A percentile compares a stretch with the other conserved stretches of the same genome.
Evolutionary conservation across 2,329 filamentous ascomycete genomes (phyloP).

Genomic region (Apiospora saccharicola): DNA sequence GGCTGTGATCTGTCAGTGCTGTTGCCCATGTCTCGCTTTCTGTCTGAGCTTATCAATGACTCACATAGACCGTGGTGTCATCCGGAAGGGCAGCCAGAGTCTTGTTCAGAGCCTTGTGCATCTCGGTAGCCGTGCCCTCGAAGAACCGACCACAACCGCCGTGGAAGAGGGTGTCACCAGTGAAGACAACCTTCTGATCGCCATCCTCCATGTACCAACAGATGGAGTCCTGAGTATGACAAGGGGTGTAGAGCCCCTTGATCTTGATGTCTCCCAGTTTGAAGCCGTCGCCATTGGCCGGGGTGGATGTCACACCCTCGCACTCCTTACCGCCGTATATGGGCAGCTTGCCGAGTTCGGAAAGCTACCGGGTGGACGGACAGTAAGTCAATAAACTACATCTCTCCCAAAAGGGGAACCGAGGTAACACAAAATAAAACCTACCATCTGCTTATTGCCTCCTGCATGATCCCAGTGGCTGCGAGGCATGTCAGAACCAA

Average conservation of each 20-base stretch:
- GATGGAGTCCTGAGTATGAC: slow-evolving; percentile 98
- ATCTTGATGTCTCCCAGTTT: slow-evolving; percentile 84
- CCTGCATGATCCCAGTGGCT: slow-evolving; percentile 96
- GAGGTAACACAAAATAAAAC: slow-evolving; percentile 33
- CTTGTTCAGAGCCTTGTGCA: slow-evolving; percentile 92
- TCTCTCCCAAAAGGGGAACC: neutral
- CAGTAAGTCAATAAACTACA: neutral
- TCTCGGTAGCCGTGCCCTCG: slow-evolving; percentile 86
- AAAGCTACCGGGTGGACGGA: slow-evolving; percentile 37
- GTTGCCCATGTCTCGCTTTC: neutral
- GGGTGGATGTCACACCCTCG: slow-evolving; percentile 78
- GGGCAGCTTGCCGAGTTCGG: slow-evolving; percentile 66
- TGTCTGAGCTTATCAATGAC: slow-evolving; percentile 41
- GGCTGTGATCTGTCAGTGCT: slow-evolving; percentile 59
- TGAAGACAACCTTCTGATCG: slow-evolving; percentile 81
- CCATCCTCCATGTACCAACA: slow-evolving; percentile 92
- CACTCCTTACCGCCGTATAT: slow-evolving; percentile 92
- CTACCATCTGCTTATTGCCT: slow-evolving; percentile 83
- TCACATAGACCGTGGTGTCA: slow-evolving; percentile 89
- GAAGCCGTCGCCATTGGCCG: slow-evolving; percentile 78
- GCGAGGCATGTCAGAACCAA: slow-evolving; percentile 26
- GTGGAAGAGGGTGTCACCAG: slow-evolving; percentile 95
- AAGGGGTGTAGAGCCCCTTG: slow-evolving; percentile 91
- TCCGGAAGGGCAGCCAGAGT: slow-evolving; percentile 82
- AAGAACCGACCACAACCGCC: slow-evolving; percentile 96